phyloP scores from a whole-genome alignment of 805 yeast genomes.

The Danielia oregonensis region DNA sequence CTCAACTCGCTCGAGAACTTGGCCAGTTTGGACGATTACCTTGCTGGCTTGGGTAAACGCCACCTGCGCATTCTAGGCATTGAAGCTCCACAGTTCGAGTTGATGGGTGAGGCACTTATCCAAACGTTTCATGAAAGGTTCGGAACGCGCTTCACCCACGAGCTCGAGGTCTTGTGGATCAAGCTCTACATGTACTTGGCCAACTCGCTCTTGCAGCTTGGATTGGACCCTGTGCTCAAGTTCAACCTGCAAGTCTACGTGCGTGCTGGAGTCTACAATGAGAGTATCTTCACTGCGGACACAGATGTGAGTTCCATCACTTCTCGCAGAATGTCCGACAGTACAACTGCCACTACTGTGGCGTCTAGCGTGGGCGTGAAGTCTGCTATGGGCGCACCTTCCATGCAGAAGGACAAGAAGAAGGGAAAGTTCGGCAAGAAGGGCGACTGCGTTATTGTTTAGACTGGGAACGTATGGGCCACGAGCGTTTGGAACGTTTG shows the following conservation, averaged over 20 bases:
- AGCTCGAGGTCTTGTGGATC: conserved; percentile 68
- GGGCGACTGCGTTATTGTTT: conserved; percentile 13
- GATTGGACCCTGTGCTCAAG: conserved; percentile 45
- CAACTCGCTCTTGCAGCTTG: conserved; percentile 61
- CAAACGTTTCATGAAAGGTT: conserved; percentile 68
- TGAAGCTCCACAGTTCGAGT: conserved; percentile 61
- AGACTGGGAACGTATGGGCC: too few species aligned
- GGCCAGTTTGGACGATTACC: conserved; percentile 51
- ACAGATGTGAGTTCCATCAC: not conserved
- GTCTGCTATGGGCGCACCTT: too few species aligned
- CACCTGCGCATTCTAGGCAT: conserved; percentile 75
- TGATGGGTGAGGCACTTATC: conserved; percentile 71
- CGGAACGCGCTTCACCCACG: conserved; percentile 49
- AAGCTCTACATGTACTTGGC: conserved; percentile 65
- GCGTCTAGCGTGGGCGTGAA: too few species aligned
- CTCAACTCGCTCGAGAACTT: conserved; percentile 62
- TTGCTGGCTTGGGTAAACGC: conserved; percentile 63
- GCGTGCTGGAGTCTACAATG: not conserved
- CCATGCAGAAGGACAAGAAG: conserved; percentile 9
- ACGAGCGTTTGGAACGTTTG: too few species aligned
- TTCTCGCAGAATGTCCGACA: not conserved
- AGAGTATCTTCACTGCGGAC: not conserved
- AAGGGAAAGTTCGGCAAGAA: conserved; percentile 5
- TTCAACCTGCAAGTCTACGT: conserved; percentile 4
- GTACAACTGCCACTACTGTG: not conserved